A percentile compares a stretch with the other conserved stretches of the same genome.
Evolutionary conservation across 768 basidiomycete species (phyloP).

Genomic region (Scleroderma citrinum): DNA sequence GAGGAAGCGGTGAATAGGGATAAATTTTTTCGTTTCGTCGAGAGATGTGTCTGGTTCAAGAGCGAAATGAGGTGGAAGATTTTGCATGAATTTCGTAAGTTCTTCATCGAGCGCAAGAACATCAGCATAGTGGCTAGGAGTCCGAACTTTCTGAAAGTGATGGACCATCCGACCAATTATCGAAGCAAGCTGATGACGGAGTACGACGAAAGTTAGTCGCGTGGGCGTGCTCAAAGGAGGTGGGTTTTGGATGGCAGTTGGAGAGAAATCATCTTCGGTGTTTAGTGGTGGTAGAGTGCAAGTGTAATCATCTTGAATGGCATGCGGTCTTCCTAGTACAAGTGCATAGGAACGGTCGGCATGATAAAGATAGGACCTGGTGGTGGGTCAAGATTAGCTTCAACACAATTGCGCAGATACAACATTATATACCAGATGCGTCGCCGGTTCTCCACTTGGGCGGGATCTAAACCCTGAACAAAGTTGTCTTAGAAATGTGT

Average conservation of each 20-base stretch:
- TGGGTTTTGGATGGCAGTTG: slow-evolving; percentile 41
- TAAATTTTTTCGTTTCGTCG: slow-evolving; percentile 57
- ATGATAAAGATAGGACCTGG: slow-evolving; percentile 86
- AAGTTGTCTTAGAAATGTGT: slow-evolving; percentile 5
- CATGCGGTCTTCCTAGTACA: slow-evolving; percentile 84
- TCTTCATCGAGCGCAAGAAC: slow-evolving; percentile 81
- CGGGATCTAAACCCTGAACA: slow-evolving; percentile 60
- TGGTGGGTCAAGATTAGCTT: slow-evolving; percentile 5
- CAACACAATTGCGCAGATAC: not conserved
- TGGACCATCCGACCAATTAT: slow-evolving; percentile 90
- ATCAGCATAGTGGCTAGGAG: slow-evolving; percentile 76
- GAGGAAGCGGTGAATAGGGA: slow-evolving; percentile 83
- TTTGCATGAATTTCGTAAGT: slow-evolving; percentile 65
- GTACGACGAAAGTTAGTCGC: slow-evolving; percentile 80
- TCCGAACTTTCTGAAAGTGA: slow-evolving; percentile 84
- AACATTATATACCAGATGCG: slow-evolving; percentile 65
- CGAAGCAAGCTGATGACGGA: slow-evolving; percentile 73
- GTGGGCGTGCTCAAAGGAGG: slow-evolving; percentile 68
- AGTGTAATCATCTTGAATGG: slow-evolving; percentile 85
- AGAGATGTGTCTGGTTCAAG: slow-evolving; percentile 71
- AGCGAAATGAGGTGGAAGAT: slow-evolving; percentile 75
- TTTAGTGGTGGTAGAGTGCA: slow-evolving; percentile 76
- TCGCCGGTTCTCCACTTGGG: slow-evolving; percentile 81
- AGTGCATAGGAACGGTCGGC: slow-evolving; percentile 90
- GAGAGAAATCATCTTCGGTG: slow-evolving; percentile 53